Conservation (phyloP, 371 early-diverging fungal species). For the Haplosporangium sp. region DNA sequence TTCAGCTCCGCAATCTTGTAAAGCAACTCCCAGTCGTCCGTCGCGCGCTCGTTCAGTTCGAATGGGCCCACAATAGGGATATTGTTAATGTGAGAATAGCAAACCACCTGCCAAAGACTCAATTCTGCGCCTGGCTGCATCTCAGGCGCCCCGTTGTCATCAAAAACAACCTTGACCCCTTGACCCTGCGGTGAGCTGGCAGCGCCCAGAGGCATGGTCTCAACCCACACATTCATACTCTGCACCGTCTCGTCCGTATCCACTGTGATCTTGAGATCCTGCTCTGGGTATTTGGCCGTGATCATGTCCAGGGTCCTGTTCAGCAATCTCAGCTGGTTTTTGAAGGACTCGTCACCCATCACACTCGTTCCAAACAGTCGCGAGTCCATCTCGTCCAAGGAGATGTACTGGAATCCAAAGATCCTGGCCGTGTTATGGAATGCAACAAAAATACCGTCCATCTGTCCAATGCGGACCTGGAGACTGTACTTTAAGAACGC, state of each 20-base stretch:
- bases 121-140: conserved; percentile 51
- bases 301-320: conserved; percentile 71
- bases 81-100: conserved; percentile 49
- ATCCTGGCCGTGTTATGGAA: conserved; percentile 93
- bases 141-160: conserved; percentile 40
- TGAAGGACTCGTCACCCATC: conserved; percentile 83
- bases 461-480: conserved; percentile 94
- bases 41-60: conserved; percentile 36
- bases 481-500: conserved; percentile 92
- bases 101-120: conserved; percentile 52
- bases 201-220: conserved; percentile 48
- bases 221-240: conserved; percentile 56
- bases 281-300: conserved; percentile 70
- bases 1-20: conserved; percentile 51
- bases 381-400: conserved; percentile 87
- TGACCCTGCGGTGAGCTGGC: conserved; percentile 19
- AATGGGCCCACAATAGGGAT: conserved; percentile 35
- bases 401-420: conserved; percentile 96
- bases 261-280: conserved; percentile 55
- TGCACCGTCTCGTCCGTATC: conserved; percentile 52
- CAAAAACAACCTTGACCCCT: conserved; percentile 19
- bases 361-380: conserved; percentile 80
- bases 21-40: conserved; percentile 47
- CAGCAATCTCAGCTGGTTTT: conserved; percentile 68
- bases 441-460: conserved; percentile 96